Evolutionary conservation across 129 eudicot genomes (phyloP), one percentile per base, ranked within the genome.

Genomic region (Heracleum sosnowskyi): DNA sequence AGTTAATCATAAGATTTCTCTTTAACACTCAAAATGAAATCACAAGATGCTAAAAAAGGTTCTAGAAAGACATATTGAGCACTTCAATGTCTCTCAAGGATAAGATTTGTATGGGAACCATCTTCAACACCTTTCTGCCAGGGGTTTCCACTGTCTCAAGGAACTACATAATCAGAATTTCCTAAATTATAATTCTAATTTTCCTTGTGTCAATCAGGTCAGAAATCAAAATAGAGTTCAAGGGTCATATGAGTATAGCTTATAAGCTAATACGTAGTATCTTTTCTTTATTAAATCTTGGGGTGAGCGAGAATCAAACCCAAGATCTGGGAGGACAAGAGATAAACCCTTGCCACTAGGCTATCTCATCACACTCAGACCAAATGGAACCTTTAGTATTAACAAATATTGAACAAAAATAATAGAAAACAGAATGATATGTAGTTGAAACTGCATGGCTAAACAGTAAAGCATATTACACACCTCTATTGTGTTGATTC

Each of bases 401-500:
- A 70, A 39, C 13, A 33, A 60, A 60, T 10, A 60, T 26, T 60
- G 68, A 60, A 60, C 31, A 60, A 60, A 37, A 37, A 36, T 8
- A 70, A 35, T 31, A 66, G 37, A 29, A 33, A 28, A 69, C 39
- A 34, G n/a, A 69, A 34, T 69, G 4, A 33, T 69, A 16, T 34
- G 12, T 29, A 35, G 37, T 26, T 36, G n/a, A 15, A 13, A 29
- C 34, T 11, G 11, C 7, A 28, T 28, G 34, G 57, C 26, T 41
- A 31, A 78, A 78, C 31, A 78, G 41, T 37, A 39, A 11, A 35
- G 33, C 74, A 78, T 11, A 51, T 41, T 22, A 76, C 79, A 66
- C 34, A 89, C 96, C 92, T 88, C 74, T 18, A 69, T 51, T 39
- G 28, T 10, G 3, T 73, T 82, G 55, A 77, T 82, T 73, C 64